Evolutionary conservation across 257 asterid species (phyloP).

Genomic region (Ocimum tenuiflorum): DNA sequence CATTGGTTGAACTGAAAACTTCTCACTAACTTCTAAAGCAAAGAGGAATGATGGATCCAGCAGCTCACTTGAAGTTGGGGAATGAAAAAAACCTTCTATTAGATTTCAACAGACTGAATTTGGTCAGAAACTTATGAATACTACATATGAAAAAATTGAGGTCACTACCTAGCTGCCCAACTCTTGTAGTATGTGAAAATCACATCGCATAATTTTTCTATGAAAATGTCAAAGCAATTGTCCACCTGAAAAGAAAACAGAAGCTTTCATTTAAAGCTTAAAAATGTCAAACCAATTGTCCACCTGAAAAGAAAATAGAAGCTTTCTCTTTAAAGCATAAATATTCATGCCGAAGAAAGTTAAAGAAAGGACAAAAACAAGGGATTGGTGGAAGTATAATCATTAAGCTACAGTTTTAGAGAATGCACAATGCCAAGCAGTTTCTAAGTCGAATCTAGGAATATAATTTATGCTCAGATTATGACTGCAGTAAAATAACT

Average conservation of each 20-base stretch:
- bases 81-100: constrained; percentile 2
- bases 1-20: constrained; percentile 81
- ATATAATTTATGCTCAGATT: constrained; percentile 2
- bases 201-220: constrained; percentile 68
- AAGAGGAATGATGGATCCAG: constrained; percentile 94
- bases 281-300: constrained; percentile 94
- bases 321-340: constrained; percentile 18
- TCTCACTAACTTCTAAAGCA: constrained; percentile 84
- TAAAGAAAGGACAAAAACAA: not conserved
- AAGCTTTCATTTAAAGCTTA: constrained; percentile 4
- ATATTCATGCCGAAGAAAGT: constrained; percentile 15
- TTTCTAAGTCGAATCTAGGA: constrained; percentile 1
- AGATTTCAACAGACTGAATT: constrained; percentile 3
- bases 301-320: constrained; percentile 46
- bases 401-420: constrained; percentile 1
- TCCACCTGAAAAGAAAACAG: constrained; percentile 60
- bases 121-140: not conserved
- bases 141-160: constrained; percentile 10
- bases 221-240: constrained; percentile 89
- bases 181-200: constrained; percentile 88
- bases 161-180: constrained; percentile 90
- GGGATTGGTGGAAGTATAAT: not conserved
- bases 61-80: constrained; percentile 56
- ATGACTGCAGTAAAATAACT: constrained; percentile 4
- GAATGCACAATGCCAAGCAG: not conserved